These are phyloP conservation scores for Leccinum ochraceum DNA, from an alignment of 768 basidiomycete genomes.

Conservation along the genomic window DNA sequence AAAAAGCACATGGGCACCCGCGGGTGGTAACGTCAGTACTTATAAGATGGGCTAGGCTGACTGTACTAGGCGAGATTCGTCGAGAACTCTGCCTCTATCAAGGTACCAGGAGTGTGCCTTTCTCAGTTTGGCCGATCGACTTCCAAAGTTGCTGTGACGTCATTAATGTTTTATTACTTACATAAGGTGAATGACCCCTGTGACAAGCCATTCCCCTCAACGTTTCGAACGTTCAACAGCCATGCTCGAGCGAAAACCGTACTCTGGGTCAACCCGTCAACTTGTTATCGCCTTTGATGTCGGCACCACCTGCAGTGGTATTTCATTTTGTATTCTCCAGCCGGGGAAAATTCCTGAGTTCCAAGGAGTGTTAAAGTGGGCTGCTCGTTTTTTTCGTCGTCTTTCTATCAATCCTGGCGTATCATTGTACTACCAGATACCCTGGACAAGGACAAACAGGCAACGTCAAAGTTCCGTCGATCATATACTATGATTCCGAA, in stretches of 20 bases:
- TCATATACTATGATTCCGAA: constrained; percentile 41
- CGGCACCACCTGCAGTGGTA: not conserved
- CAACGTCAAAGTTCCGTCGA: not conserved
- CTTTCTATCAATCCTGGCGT: not conserved
- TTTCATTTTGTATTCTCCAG: not conserved
- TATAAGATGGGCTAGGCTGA: constrained; percentile 5
- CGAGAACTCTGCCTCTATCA: not conserved
- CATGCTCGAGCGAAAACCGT: constrained; percentile 35
- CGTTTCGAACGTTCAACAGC: not conserved
- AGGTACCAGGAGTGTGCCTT: too few species aligned
- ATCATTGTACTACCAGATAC: not conserved
- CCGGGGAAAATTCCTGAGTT: not conserved
- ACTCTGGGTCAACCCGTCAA: constrained; percentile 32
- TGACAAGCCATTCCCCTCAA: not conserved
- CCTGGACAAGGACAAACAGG: not conserved
- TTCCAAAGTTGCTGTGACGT: not conserved
- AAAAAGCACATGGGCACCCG: not conserved
- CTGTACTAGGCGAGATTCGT: not conserved
- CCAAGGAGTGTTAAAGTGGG: not conserved
- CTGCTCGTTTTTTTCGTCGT: not conserved
- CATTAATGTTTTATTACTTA: not conserved
- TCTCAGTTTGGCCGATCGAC: not conserved
- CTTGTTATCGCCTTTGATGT: constrained; percentile 39
- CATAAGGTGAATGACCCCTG: not conserved
- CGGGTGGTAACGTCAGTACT: not conserved